Evolutionary conservation across 768 basidiomycete genomes (phyloP), one percentile per base, ranked within the genome.

Genomic region (Rhodotorula diobovata): DNA sequence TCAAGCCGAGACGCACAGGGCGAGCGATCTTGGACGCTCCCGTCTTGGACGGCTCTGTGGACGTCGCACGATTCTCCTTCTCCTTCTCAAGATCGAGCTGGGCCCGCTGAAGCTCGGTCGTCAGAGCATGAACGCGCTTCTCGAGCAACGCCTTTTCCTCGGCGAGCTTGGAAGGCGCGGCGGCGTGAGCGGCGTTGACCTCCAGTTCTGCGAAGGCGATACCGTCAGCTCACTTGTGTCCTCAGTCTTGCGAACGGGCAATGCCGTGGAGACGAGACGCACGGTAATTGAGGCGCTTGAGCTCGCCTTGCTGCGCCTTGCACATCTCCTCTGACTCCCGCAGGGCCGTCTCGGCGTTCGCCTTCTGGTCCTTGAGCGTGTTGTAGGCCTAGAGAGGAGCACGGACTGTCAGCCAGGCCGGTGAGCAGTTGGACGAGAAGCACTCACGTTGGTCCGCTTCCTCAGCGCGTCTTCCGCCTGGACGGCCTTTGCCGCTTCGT

Each of bases 91-190:
- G 48, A 4, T 67, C 59, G 20, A 59, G 32, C 35, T 72, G 51
- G 3, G 59, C 34, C 16, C 58, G 53, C 34, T 65, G 62, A 23
- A 72, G 54, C 28, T 72, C 66, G 28, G 58, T 60, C 51, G 62
- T 20, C 30, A 72, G 59, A 37, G 50, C 50, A n/a, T 68, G 59
- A 28, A 72, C 71, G 15, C 63, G 62, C 32, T 56, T 60, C 39
- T 68, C 63, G 54, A 72, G 63, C 5, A 59, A 63, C 2, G 58
- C 59, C 48, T 72, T 72, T 54, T 72, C 66, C 58, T 68, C 23
- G 23, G 45, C 43, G 18, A 72, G 12, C 16, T 53, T 39, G 20
- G 30, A 20, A 16, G 23, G 66, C 63, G 18, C 63, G 0, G 66
- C 63, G 10, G 66, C 35, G 30, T 66, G 66, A 4, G 54, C 63